Percentiles rank a stretch among this genome's conserved stretches.
These are phyloP conservation scores for Ceratocystis albifundus DNA, from an alignment of 2,329 filamentous ascomycete species.

Conservation along the genomic window DNA sequence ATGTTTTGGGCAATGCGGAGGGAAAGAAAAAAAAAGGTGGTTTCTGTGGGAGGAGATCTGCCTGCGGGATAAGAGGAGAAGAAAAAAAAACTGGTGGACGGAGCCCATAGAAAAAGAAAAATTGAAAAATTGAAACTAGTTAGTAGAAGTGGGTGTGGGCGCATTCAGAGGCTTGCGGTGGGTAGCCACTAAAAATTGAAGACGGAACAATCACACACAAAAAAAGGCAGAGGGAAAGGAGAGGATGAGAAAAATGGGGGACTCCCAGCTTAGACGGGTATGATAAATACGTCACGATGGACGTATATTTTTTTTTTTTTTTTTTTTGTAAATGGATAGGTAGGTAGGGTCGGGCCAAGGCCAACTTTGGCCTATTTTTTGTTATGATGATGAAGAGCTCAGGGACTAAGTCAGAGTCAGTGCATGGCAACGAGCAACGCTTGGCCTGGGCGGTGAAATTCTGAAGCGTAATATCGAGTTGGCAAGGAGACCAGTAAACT, in stretches of 20 bases:
- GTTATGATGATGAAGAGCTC: not conserved
- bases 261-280: not conserved
- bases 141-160: slow-evolving; percentile 17
- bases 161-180: slow-evolving; percentile 13
- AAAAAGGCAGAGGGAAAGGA: slow-evolving; percentile 11
- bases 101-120: slow-evolving; percentile 17
- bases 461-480: not conserved
- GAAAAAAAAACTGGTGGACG: slow-evolving; percentile 17
- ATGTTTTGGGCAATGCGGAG: slow-evolving; percentile 17
- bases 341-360: not conserved
- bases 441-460: not conserved
- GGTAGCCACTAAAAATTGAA: slow-evolving; percentile 14
- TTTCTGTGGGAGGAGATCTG: slow-evolving; percentile 21
- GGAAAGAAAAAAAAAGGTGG: slow-evolving; percentile 16
- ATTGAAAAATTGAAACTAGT: slow-evolving; percentile 17
- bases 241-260: not conserved
- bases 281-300: slow-evolving; percentile 8
- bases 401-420: not conserved
- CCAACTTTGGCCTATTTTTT: not conserved
- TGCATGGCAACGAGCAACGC: not conserved
- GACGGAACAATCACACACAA: slow-evolving; percentile 5
- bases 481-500: slow-evolving; percentile 2
- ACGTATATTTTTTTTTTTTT: slow-evolving; percentile 3
- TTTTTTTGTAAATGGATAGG: not conserved
- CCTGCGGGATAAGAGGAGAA: slow-evolving; percentile 21